A percentile compares a stretch with the other conserved stretches of the same genome.
phyloP scores from a whole-genome alignment of 345 rosid genomes.

The Syzygium aqueum region DNA sequence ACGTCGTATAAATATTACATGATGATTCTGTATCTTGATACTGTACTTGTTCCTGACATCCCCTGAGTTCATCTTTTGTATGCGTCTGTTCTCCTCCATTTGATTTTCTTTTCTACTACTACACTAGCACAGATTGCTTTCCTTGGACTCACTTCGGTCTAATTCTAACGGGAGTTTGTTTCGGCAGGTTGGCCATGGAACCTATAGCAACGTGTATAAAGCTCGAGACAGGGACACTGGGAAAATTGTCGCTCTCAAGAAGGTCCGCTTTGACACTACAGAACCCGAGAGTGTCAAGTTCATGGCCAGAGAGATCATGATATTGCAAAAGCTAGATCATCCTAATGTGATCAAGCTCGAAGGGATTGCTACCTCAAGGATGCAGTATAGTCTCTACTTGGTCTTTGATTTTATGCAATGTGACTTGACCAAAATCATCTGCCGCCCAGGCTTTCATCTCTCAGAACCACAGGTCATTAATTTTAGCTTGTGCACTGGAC shows the following conservation, averaged over 20 bases:
- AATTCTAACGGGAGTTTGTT: not conserved
- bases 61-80: not conserved
- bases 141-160: not conserved
- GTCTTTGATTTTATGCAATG: conserved; percentile 72
- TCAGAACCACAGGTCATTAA: conserved; percentile 58
- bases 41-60: not conserved
- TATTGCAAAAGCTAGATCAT: conserved; percentile 65
- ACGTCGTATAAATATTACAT: not conserved
- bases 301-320: conserved; percentile 87
- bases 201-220: conserved; percentile 87
- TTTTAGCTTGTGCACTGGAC: not conserved
- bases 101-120: not conserved
- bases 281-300: conserved; percentile 82
- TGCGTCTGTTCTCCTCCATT: not conserved
- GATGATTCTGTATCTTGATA: not conserved
- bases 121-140: not conserved
- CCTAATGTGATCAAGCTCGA: conserved; percentile 76
- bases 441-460: conserved; percentile 55
- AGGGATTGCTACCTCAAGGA: conserved; percentile 84
- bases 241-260: conserved; percentile 79
- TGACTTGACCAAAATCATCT: conserved; percentile 56
- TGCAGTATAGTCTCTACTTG: conserved; percentile 83
- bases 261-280: conserved; percentile 76
- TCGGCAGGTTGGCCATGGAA: conserved; percentile 80
- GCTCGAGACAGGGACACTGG: conserved; percentile 63